Evolutionary conservation across 257 asterid species (phyloP), one percentile per base, ranked within the genome.

Genomic region (Solanum tacnaense): DNA sequence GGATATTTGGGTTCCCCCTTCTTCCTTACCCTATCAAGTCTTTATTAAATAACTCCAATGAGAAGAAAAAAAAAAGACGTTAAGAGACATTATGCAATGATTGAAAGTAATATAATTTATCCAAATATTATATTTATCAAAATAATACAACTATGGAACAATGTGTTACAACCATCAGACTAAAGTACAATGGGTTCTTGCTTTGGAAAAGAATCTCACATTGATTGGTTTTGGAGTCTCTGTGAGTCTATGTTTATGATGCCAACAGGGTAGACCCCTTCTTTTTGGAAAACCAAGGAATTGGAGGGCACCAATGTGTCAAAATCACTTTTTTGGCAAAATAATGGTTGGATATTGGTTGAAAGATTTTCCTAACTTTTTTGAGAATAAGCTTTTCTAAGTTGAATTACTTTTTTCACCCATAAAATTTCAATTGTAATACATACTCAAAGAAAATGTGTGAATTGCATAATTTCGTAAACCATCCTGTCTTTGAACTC

Each of bases 101-200:
- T 1, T 0, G 3, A 0, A 27, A 1, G 8, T 3, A 0, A 6
- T 25, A 6, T 6, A 27, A 27, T 27, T 0, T 5, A 62, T 62
- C 0, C 1, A 62, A 62, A n/a, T 62, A 2, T n/a, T 10, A 2
- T 65, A 65, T 65, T 62, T 25, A 65, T 65, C 34, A 65, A 27
- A 65, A 25, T 10, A 25, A 25, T 65, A 5, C 2, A 9, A 58
- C 7, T 27, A 67, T 67, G 35, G 0, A 67, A 27, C 21, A 27
- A 6, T 67, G 35, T 25, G 74, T 67, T 5, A 13, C 21, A 27
- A 27, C 74, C 74, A 27, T 67, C 35, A 13, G 35, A 67, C 10
- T 67, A 25, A 67, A 70, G n/a, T 32, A 31, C 41, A 32, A 16
- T 70, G 7, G n/a, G 41, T 71, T 71, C 39, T 71, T 71, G 41